Evolutionary conservation across 2,329 filamentous ascomycete species (phyloP).

Genomic region (Pestalotiopsis sp.): DNA sequence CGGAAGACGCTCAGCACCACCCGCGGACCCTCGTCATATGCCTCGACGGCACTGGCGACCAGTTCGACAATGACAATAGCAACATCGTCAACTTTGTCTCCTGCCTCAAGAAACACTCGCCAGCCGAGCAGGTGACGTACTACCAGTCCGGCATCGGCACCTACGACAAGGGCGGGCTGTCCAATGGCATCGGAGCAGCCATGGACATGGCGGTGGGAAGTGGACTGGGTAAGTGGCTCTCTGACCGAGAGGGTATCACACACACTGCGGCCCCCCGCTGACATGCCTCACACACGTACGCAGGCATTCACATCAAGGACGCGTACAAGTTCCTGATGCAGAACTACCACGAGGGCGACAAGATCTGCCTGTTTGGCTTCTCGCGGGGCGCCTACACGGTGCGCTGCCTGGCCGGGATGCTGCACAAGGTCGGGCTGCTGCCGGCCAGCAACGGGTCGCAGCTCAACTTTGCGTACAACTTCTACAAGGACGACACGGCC

Average conservation of each 20-base stretch:
- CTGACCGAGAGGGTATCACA: background rate
- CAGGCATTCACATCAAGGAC: slow-evolving; percentile 41
- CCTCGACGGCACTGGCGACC: slow-evolving; percentile 47
- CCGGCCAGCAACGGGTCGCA: slow-evolving; percentile 29
- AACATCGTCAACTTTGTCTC: slow-evolving; percentile 47
- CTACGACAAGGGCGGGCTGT: slow-evolving; percentile 41
- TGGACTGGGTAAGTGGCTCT: slow-evolving; percentile 28
- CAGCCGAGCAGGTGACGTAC: slow-evolving; percentile 38
- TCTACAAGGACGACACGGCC: slow-evolving; percentile 43
- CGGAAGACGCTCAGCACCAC: background rate
- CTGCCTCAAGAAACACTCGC: slow-evolving; percentile 45
- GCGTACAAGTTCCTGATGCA: slow-evolving; percentile 50
- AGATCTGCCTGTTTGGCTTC: slow-evolving; percentile 52
- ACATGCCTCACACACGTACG: slow-evolving; percentile 12
- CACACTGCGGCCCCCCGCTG: background rate
- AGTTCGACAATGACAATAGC: slow-evolving; percentile 46
- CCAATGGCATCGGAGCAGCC: slow-evolving; percentile 39
- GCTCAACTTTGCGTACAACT: slow-evolving; percentile 45
- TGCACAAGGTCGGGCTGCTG: slow-evolving; percentile 44
- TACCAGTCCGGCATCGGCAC: slow-evolving; percentile 50
- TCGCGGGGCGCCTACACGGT: slow-evolving; percentile 54
- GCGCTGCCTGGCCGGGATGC: slow-evolving; percentile 48
- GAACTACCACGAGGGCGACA: slow-evolving; percentile 48
- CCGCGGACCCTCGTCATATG: slow-evolving; percentile 38
- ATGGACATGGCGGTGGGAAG: slow-evolving; percentile 47